phyloP scores from a whole-genome alignment of 2,329 filamentous ascomycete genomes.

The Blastomyces percursus region DNA sequence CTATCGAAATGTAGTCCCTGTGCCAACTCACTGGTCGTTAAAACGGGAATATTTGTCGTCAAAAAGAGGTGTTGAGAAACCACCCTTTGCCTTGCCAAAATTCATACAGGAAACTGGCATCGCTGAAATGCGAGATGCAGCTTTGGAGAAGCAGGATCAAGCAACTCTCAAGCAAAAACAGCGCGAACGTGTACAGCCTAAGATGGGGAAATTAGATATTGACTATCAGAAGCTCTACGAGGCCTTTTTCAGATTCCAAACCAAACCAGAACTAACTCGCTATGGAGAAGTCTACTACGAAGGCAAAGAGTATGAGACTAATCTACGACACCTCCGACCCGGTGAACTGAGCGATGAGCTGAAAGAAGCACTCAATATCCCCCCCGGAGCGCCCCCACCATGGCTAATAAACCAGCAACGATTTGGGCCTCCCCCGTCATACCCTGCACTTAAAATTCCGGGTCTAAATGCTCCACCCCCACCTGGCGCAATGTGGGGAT shows the following conservation, averaged over 20 bases:
- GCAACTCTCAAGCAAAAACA: constrained; percentile 91
- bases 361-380: constrained; percentile 87
- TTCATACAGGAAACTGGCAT: constrained; percentile 98
- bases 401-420: constrained; percentile 98
- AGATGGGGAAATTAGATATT: constrained; percentile 95
- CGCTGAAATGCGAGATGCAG: constrained; percentile 93
- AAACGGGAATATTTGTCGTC: constrained; percentile 97
- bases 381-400: constrained; percentile 80
- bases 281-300: constrained; percentile 99
- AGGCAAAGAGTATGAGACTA: constrained; percentile 95
- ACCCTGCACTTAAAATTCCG: constrained; percentile 88
- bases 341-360: constrained; percentile 83
- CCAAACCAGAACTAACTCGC: constrained; percentile 82
- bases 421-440: constrained; percentile 84
- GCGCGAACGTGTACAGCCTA: constrained; percentile 82
- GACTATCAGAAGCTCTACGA: constrained; percentile 98
- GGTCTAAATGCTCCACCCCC: constrained; percentile 90
- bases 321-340: constrained; percentile 77
- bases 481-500: constrained; percentile 83
- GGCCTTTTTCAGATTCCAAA: constrained; percentile 96
- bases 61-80: constrained; percentile 92
- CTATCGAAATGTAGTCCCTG: constrained; percentile 88
- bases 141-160: constrained; percentile 88
- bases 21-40: constrained; percentile 86
- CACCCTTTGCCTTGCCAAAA: constrained; percentile 81